phyloP scores from a whole-genome alignment of 441 rosid species.

The Theobroma grandiflorum region DNA sequence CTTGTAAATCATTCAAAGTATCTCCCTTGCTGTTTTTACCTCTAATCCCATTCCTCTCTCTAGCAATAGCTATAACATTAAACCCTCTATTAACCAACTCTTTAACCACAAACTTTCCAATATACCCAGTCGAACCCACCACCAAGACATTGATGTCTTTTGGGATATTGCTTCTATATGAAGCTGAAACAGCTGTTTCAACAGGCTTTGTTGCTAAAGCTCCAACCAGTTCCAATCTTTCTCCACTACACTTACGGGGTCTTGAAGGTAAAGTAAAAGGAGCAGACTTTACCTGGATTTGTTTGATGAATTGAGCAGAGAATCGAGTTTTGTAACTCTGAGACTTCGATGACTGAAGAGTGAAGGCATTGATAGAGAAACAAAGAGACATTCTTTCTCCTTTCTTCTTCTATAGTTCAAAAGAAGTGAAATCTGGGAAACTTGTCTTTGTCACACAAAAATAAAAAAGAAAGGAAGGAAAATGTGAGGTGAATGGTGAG shows the following conservation, averaged over 20 bases:
- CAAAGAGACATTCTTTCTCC: constrained; percentile 56
- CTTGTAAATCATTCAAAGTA: constrained; percentile 59
- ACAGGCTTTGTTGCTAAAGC: constrained; percentile 48
- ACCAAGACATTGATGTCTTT: constrained; percentile 71
- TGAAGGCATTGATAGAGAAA: constrained; percentile 53
- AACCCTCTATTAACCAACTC: constrained; percentile 82
- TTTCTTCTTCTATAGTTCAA: not conserved
- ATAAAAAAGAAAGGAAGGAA: constrained; percentile 15
- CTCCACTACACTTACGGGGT: constrained; percentile 37
- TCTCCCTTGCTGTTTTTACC: constrained; percentile 69
- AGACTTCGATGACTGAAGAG: constrained; percentile 43
- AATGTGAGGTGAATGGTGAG: constrained; percentile 31
- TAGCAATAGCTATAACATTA: constrained; percentile 79
- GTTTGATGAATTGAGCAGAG: constrained; percentile 55
- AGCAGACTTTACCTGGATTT: constrained; percentile 57
- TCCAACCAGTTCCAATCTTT: constrained; percentile 44
- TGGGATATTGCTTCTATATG: constrained; percentile 66
- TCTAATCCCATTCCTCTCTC: constrained; percentile 82
- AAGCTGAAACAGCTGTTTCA: constrained; percentile 41
- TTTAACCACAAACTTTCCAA: constrained; percentile 82
- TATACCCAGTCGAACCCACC: constrained; percentile 92
- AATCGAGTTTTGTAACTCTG: constrained; percentile 41
- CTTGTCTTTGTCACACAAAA: not conserved
- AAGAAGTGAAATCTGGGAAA: constrained; percentile 1
- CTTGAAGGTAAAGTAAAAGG: constrained; percentile 34